These are phyloP conservation scores for Iberis pinnata DNA, from an alignment of 345 rosid genomes.

Conservation along the genomic window DNA sequence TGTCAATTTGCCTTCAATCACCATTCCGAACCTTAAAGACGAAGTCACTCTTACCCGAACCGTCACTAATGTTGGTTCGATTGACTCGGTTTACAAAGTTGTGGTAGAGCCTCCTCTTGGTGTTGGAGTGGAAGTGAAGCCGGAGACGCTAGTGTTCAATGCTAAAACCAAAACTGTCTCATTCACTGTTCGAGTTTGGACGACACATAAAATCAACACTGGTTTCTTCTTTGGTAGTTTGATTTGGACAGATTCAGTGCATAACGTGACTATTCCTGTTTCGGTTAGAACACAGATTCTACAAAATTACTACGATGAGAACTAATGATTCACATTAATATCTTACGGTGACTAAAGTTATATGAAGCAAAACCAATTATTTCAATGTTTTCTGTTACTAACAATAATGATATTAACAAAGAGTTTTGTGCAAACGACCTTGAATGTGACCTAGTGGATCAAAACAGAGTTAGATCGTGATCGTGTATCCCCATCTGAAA, in stretches of 20 bases:
- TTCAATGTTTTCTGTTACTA: too few relatives aligned
- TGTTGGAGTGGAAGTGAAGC: constrained; percentile 19
- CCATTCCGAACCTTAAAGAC: constrained; percentile 29
- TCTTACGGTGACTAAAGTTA: too few relatives aligned
- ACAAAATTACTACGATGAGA: constrained; percentile 26
- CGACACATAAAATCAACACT: constrained; percentile 32
- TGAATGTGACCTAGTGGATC: too few relatives aligned
- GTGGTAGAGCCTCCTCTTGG: constrained; percentile 35
- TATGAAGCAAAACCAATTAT: too few relatives aligned
- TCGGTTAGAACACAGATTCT: constrained; percentile 37
- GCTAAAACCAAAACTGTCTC: constrained; percentile 20
- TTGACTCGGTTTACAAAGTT: constrained; percentile 30
- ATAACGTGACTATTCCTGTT: constrained; percentile 37
- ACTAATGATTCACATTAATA: too few relatives aligned
- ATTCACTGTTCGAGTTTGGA: constrained; percentile 25
- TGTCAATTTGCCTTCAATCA: constrained; percentile 46
- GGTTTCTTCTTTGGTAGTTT: constrained; percentile 43
- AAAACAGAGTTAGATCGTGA: too few relatives aligned
- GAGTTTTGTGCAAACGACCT: too few relatives aligned
- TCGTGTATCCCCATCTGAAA: too few relatives aligned
- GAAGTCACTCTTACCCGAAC: constrained; percentile 30
- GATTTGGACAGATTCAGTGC: constrained; percentile 31
- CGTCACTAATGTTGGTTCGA: constrained; percentile 41
- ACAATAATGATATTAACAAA: too few relatives aligned
- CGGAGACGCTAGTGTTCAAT: constrained; percentile 25